Evolutionary conservation across 2,329 filamentous ascomycete genomes (phyloP).

Genomic region (Chaetothyriales sp.): DNA sequence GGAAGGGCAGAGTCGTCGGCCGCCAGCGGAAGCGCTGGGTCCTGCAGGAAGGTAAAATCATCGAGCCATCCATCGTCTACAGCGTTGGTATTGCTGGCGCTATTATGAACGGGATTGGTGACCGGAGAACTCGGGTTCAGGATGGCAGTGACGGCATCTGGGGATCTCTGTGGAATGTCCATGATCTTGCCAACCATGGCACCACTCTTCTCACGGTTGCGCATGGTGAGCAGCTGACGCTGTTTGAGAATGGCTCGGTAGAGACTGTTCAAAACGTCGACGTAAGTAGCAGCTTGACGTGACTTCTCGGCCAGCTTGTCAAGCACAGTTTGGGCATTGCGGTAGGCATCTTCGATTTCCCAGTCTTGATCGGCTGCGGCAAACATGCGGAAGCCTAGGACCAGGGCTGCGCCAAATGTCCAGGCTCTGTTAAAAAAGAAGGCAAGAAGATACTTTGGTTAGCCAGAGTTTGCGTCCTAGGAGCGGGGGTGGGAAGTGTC

Average conservation of each 20-base stretch:
- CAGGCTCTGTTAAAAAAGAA: constrained; percentile 29
- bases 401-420: constrained; percentile 43
- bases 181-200: background rate
- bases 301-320: constrained; percentile 36
- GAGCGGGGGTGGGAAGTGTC: constrained; percentile 26
- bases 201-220: background rate
- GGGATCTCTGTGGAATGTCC: background rate
- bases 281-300: constrained; percentile 44
- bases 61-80: background rate
- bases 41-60: background rate
- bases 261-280: constrained; percentile 36
- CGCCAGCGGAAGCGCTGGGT: background rate
- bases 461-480: constrained; percentile 43
- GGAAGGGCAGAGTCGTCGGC: background rate
- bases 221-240: background rate
- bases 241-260: background rate
- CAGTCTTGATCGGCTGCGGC: constrained; percentile 33
- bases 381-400: constrained; percentile 45
- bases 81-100: background rate
- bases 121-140: background rate
- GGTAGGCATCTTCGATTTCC: constrained; percentile 38
- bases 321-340: constrained; percentile 38
- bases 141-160: background rate
- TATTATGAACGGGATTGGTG: background rate
- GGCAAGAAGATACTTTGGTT: constrained; percentile 35